Percentiles rank a stretch among this genome's conserved stretches.
Conservation (phyloP, 2,329 filamentous ascomycete genomes). For the Calonectria multiphialidica region DNA sequence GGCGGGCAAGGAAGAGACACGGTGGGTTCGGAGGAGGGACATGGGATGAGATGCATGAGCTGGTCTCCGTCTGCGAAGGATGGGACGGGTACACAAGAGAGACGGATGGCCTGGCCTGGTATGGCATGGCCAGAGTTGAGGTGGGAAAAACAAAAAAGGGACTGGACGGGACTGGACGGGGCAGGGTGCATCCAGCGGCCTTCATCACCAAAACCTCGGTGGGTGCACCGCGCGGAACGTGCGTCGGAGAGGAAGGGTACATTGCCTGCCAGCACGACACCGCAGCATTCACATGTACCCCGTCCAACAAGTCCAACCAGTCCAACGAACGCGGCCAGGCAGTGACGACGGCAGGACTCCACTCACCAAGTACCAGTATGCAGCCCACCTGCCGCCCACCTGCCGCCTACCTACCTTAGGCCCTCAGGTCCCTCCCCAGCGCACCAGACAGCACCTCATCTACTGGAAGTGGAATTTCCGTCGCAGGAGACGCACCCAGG, state of each 20-base stretch:
- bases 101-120: background rate
- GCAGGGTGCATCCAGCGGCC: slow-evolving; percentile 4
- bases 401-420: background rate
- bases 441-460: background rate
- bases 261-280: background rate
- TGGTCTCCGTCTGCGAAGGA: slow-evolving; percentile 8
- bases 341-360: background rate
- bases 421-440: slow-evolving; percentile 2
- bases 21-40: slow-evolving; percentile 14
- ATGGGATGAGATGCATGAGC: slow-evolving; percentile 15
- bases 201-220: background rate
- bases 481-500: background rate
- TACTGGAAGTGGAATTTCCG: slow-evolving; percentile 17
- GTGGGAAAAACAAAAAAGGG: slow-evolving; percentile 1
- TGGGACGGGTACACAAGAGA: background rate
- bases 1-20: background rate
- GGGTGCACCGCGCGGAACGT: slow-evolving; percentile 3
- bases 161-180: background rate
- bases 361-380: background rate
- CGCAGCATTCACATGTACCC: background rate
- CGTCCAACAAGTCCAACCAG: background rate
- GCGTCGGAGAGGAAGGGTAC: background rate
- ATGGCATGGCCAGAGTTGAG: background rate
- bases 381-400: background rate
- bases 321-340: background rate